phyloP scores from a whole-genome alignment of 192 early-diverging fungal genomes.

The Helicostylum pulchrum region DNA sequence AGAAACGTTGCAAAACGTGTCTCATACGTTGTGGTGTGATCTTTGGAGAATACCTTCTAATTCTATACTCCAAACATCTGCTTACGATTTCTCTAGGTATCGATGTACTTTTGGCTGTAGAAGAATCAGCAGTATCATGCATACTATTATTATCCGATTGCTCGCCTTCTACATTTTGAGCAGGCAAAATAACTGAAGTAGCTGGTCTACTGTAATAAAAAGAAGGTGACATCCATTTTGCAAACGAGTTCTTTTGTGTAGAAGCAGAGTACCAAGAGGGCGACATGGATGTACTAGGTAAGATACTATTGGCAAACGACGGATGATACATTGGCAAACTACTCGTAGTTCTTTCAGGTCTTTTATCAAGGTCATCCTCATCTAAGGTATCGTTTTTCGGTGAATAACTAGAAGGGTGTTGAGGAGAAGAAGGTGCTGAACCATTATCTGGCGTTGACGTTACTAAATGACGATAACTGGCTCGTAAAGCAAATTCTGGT shows the following conservation, averaged over 20 bases:
- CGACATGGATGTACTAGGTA: conserved; percentile 35
- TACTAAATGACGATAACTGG: conserved; percentile 20
- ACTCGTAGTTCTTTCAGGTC: neutral
- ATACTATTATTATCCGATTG: neutral
- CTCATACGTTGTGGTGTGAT: conserved; percentile 34
- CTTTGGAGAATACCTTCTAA: conserved; percentile 32
- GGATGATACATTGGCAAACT: conserved; percentile 28
- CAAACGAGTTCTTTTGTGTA: conserved; percentile 32
- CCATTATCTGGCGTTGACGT: neutral
- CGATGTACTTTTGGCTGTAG: neutral
- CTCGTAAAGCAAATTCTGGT: conserved; percentile 29
- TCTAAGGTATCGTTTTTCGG: neutral
- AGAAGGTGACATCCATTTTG: conserved; percentile 36
- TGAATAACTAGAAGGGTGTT: neutral
- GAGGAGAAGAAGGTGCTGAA: neutral
- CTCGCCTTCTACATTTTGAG: too few relatives aligned
- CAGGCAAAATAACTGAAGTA: conserved; percentile 23
- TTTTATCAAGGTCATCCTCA: neutral
- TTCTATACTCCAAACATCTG: conserved; percentile 31
- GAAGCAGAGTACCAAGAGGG: conserved; percentile 39
- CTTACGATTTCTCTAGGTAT: conserved; percentile 27
- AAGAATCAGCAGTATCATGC: neutral
- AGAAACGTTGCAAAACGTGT: conserved; percentile 34
- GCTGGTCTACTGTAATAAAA: conserved; percentile 37
- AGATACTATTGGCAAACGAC: conserved; percentile 25